These are phyloP conservation scores for Metschnikowia dekortorum DNA, from an alignment of 805 yeast genomes.

Conservation along the genomic window DNA sequence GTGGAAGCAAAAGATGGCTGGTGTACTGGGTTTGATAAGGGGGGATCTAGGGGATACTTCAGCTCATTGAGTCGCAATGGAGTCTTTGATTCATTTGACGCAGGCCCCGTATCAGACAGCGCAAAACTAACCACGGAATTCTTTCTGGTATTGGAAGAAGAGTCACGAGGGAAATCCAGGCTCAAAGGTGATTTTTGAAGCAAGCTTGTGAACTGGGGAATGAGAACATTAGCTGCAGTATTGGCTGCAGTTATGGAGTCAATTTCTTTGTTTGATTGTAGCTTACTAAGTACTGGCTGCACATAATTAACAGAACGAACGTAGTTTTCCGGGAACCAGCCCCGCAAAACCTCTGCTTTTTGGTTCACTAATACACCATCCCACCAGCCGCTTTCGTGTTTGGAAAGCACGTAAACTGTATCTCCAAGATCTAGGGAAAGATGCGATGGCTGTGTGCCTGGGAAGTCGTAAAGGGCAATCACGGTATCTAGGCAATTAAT, in stretches of 20 bases:
- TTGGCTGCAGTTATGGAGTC: slow-evolving; percentile 44
- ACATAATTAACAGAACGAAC: slow-evolving; percentile 45
- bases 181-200: slow-evolving; percentile 30
- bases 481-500: slow-evolving; percentile 52
- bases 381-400: slow-evolving; percentile 77
- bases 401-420: slow-evolving; percentile 62
- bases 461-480: slow-evolving; percentile 53
- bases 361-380: slow-evolving; percentile 55
- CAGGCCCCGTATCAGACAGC: slow-evolving; percentile 35
- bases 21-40: slow-evolving; percentile 1
- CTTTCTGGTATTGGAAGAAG: slow-evolving; percentile 38
- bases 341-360: slow-evolving; percentile 48
- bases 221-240: slow-evolving; percentile 43
- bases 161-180: slow-evolving; percentile 27
- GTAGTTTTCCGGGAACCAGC: slow-evolving; percentile 81
- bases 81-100: slow-evolving; percentile 8
- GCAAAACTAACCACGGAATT: slow-evolving; percentile 50
- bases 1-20: slow-evolving; percentile 12
- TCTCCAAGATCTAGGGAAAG: slow-evolving; percentile 61
- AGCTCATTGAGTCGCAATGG: slow-evolving; percentile 1
- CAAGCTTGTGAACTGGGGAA: slow-evolving; percentile 37
- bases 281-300: slow-evolving; percentile 36
- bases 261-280: slow-evolving; percentile 36
- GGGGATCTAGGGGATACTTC: slow-evolving; percentile 1
- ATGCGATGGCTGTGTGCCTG: slow-evolving; percentile 48